Conservation (phyloP, 306 rosid species). For the Cyclanthera cordifolia region DNA sequence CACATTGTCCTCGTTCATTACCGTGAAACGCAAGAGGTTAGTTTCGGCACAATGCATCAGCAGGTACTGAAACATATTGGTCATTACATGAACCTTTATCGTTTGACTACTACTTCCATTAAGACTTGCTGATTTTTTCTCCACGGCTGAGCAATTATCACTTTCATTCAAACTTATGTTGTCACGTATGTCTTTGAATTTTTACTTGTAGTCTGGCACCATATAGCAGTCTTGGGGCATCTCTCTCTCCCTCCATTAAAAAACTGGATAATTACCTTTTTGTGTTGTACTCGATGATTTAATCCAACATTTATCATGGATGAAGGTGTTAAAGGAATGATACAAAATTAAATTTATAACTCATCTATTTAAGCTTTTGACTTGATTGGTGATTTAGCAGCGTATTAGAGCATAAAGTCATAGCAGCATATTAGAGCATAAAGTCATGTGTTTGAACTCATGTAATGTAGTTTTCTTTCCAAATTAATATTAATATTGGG, state of each 20-base stretch:
- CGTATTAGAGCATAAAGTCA: too few relatives aligned
- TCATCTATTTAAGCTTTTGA: too few relatives aligned
- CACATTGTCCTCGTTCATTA: conserved; percentile 97
- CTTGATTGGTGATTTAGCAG: too few relatives aligned
- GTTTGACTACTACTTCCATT: not conserved
- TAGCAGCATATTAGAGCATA: too few relatives aligned
- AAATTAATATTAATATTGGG: too few relatives aligned
- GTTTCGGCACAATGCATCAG: conserved; percentile 6
- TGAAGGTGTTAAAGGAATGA: not conserved
- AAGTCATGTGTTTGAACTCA: too few relatives aligned
- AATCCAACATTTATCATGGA: not conserved
- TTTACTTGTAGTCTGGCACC: too few relatives aligned
- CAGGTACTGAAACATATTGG: conserved; percentile 5
- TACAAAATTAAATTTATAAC: too few relatives aligned
- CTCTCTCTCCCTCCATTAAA: not conserved
- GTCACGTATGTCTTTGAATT: too few relatives aligned
- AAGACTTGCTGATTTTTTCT: not conserved
- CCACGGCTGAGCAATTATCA: not conserved
- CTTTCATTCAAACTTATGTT: too few relatives aligned
- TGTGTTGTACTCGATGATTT: not conserved
- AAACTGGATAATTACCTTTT: not conserved
- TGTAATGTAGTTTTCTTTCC: too few relatives aligned
- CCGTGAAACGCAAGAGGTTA: conserved; percentile 89
- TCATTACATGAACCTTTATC: not conserved
- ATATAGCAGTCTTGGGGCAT: too few relatives aligned